Evolutionary conservation across 208 protist genomes (phyloP).

Genomic region (Leishmania arabica): DNA sequence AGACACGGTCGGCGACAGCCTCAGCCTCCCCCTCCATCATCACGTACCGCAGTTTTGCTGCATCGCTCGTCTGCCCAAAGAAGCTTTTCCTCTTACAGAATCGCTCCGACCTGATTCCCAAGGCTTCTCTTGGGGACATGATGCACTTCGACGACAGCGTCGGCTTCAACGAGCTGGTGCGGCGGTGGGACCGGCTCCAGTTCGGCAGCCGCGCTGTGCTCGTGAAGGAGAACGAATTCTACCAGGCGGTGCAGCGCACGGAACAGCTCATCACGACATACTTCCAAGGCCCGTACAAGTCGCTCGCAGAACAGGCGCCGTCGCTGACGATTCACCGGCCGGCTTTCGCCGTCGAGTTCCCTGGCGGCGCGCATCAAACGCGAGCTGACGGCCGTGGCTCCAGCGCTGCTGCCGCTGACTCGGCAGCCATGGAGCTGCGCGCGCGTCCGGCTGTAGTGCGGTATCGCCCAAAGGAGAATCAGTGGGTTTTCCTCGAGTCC

Average conservation of each 20-base stretch:
- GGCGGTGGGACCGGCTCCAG: constrained; percentile 86
- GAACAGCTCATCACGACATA: constrained; percentile 74
- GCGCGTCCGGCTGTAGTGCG: constrained; percentile 75
- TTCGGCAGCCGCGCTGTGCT: constrained; percentile 84
- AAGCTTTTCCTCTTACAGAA: constrained; percentile 84
- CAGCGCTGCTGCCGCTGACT: not conserved
- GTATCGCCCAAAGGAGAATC: constrained; percentile 87
- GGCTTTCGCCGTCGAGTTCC: constrained; percentile 71
- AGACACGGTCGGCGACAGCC: not conserved
- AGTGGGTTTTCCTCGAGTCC: constrained; percentile 88
- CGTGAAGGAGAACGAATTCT: constrained; percentile 66
- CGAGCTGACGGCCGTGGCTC: not conserved
- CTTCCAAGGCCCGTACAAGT: constrained; percentile 75
- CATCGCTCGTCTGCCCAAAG: constrained; percentile 81
- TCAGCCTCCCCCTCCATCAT: constrained; percentile 26
- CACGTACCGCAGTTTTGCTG: constrained; percentile 66
- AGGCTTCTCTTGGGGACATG: constrained; percentile 72
- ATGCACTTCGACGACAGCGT: constrained; percentile 84
- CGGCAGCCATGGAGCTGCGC: constrained; percentile 41
- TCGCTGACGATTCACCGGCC: constrained; percentile 85
- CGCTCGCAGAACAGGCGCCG: constrained; percentile 81
- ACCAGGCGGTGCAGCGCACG: constrained; percentile 69
- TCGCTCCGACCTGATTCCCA: constrained; percentile 56
- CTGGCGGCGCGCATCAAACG: not conserved
- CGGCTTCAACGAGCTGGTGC: constrained; percentile 88